These are phyloP conservation scores for Russula compacta DNA, from an alignment of 768 basidiomycete genomes.

Conservation along the genomic window DNA sequence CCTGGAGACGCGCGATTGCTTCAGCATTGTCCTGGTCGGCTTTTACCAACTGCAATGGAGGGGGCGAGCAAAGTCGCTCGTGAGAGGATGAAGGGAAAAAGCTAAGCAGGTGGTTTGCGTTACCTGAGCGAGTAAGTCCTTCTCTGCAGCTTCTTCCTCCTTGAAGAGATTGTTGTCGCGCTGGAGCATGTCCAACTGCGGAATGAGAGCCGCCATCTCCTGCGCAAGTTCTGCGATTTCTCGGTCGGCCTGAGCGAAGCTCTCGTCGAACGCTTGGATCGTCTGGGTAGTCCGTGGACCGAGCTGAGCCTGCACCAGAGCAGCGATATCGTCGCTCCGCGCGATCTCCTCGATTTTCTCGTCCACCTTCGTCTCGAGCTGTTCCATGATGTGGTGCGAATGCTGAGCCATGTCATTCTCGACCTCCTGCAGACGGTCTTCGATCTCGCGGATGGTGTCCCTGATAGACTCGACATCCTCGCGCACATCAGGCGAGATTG, in stretches of 20 bases:
- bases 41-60: slow-evolving; percentile 10
- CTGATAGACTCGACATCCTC: slow-evolving; percentile 8
- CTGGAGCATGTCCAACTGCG: slow-evolving; percentile 3
- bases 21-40: slow-evolving; percentile 6
- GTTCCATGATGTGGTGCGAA: slow-evolving; percentile 7
- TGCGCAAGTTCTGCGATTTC: slow-evolving; percentile 15
- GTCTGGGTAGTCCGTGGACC: background rate
- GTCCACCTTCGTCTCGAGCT: slow-evolving; percentile 14
- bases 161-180: background rate
- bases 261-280: slow-evolving; percentile 3
- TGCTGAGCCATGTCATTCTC: slow-evolving; percentile 19
- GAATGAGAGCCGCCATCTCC: slow-evolving; percentile 14
- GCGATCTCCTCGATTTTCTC: slow-evolving; percentile 19
- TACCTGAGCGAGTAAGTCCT: slow-evolving; percentile 21
- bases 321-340: background rate
- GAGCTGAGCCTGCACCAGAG: background rate
- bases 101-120: no score
- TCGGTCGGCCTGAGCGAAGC: slow-evolving; percentile 5
- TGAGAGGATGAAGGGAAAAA: background rate
- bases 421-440: slow-evolving; percentile 13
- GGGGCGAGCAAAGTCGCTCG: background rate
- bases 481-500: background rate
- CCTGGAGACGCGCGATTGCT: slow-evolving; percentile 5
- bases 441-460: slow-evolving; percentile 12
- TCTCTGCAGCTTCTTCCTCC: slow-evolving; percentile 20